Conservation (phyloP, 2,329 filamentous ascomycete genomes). For the Thelonectria blattea region DNA sequence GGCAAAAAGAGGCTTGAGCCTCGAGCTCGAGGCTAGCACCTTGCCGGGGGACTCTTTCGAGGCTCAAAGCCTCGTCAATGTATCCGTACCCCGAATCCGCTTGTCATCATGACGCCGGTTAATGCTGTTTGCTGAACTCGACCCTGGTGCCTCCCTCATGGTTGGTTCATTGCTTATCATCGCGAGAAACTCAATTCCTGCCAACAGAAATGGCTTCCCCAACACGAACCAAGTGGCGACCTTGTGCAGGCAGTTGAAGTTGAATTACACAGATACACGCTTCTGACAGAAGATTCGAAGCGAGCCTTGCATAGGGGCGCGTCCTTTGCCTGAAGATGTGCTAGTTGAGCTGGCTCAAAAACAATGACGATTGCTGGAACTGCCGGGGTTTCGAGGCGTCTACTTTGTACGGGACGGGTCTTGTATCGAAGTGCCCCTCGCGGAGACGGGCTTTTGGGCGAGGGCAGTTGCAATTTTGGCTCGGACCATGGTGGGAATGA, state of each 20-base stretch:
- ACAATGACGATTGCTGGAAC: slow-evolving; percentile 3
- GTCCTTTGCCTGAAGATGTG: neutral
- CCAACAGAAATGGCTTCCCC: neutral
- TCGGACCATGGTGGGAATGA: neutral
- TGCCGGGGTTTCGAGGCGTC: slow-evolving; percentile 6
- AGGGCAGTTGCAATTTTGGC: neutral
- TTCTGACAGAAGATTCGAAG: neutral
- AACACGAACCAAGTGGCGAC: neutral
- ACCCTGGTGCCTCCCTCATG: neutral
- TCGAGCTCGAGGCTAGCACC: slow-evolving; percentile 1
- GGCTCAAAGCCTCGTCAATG: neutral
- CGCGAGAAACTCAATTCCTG: slow-evolving; percentile 15
- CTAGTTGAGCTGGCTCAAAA: neutral
- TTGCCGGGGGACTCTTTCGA: slow-evolving; percentile 5
- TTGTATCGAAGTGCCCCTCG: slow-evolving; percentile 23
- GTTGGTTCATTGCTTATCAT: slow-evolving; percentile 8
- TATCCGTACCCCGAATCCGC: neutral
- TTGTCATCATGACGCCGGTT: slow-evolving; percentile 13
- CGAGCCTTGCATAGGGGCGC: neutral
- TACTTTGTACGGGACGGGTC: slow-evolving; percentile 23
- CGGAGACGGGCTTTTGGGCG: neutral
- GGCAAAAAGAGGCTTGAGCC: slow-evolving; percentile 3
- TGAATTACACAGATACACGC: no score
- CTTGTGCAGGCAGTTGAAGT: neutral
- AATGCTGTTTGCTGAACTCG: neutral